Percentiles rank a stretch among this genome's conserved stretches.
Evolutionary conservation across 257 asterid genomes (phyloP).

Genomic region (Cruciata laevipes): DNA sequence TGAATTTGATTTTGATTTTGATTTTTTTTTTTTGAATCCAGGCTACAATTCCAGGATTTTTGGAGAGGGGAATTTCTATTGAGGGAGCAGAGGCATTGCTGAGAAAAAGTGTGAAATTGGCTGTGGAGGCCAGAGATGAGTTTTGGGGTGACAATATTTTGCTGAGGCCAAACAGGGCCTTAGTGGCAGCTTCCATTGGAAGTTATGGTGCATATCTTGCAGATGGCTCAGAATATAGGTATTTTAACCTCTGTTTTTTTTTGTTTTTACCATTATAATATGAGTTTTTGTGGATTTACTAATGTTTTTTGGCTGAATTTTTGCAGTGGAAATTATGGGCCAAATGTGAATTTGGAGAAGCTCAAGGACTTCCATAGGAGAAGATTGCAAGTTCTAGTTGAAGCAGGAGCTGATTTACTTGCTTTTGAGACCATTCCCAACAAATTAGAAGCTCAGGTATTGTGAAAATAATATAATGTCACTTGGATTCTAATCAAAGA

Average conservation of each 20-base stretch:
- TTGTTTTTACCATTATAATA: neutral
- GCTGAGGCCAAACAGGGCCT: conserved; percentile 34
- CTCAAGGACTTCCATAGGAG: conserved; percentile 73
- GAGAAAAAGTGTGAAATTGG: conserved; percentile 48
- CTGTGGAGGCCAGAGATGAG: conserved; percentile 65
- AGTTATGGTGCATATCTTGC: conserved; percentile 90
- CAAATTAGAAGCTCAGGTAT: conserved; percentile 81
- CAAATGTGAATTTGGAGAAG: conserved; percentile 35
- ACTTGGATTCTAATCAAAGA: neutral
- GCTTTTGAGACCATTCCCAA: conserved; percentile 92
- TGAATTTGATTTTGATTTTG: neutral
- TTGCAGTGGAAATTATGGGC: conserved; percentile 64
- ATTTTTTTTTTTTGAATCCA: conserved; percentile 12
- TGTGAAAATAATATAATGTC: neutral
- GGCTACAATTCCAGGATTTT: conserved; percentile 78
- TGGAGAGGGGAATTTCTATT: conserved; percentile 53
- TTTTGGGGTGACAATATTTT: conserved; percentile 38
- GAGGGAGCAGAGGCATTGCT: conserved; percentile 63
- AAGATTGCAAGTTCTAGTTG: conserved; percentile 68
- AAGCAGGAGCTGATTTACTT: conserved; percentile 68
- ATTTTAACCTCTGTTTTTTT: neutral
- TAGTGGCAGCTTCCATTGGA: conserved; percentile 84
- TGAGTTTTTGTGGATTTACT: too few relatives aligned
- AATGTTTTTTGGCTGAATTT: neutral
- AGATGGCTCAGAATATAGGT: conserved; percentile 95